Conservation (phyloP, 2,329 filamentous ascomycete genomes). For the Diaporthe sp. region DNA sequence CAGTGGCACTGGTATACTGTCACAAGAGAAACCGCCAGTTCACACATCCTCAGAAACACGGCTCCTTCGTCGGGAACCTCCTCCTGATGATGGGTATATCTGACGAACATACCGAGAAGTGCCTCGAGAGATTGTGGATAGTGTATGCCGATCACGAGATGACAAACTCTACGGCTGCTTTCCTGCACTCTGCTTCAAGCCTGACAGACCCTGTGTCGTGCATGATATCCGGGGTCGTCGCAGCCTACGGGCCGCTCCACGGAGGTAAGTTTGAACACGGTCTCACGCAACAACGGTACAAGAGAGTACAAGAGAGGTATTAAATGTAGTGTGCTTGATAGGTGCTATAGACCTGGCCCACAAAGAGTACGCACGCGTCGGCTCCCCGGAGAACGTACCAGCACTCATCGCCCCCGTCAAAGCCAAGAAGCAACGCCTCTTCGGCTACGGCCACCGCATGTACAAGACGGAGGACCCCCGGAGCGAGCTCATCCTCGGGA, state of each 20-base stretch:
- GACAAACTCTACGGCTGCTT: slow-evolving; percentile 68
- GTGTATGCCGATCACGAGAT: slow-evolving; percentile 71
- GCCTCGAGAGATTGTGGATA: slow-evolving; percentile 66
- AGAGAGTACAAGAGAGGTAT: neutral
- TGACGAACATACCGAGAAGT: slow-evolving; percentile 59
- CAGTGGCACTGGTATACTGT: slow-evolving; percentile 51
- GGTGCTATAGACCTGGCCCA: slow-evolving; percentile 67
- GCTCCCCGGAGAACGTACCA: slow-evolving; percentile 62
- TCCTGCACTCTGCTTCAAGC: slow-evolving; percentile 68
- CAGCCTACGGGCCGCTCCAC: slow-evolving; percentile 68
- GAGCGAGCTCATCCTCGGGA: neutral
- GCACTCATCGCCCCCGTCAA: slow-evolving; percentile 64
- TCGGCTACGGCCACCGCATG: slow-evolving; percentile 68
- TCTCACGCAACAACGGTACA: neutral
- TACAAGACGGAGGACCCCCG: slow-evolving; percentile 68
- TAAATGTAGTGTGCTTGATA: slow-evolving; percentile 42
- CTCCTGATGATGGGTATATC: slow-evolving; percentile 66
- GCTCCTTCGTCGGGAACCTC: slow-evolving; percentile 67
- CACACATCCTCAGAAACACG: slow-evolving; percentile 59
- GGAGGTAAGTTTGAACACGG: slow-evolving; percentile 47
- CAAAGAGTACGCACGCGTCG: slow-evolving; percentile 64
- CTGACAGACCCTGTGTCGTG: slow-evolving; percentile 68
- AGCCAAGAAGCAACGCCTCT: slow-evolving; percentile 62
- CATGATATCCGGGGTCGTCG: slow-evolving; percentile 63
- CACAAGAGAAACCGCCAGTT: slow-evolving; percentile 51